Conservation (phyloP, 2,329 filamentous ascomycete genomes). For the Fusarium domesticum region DNA sequence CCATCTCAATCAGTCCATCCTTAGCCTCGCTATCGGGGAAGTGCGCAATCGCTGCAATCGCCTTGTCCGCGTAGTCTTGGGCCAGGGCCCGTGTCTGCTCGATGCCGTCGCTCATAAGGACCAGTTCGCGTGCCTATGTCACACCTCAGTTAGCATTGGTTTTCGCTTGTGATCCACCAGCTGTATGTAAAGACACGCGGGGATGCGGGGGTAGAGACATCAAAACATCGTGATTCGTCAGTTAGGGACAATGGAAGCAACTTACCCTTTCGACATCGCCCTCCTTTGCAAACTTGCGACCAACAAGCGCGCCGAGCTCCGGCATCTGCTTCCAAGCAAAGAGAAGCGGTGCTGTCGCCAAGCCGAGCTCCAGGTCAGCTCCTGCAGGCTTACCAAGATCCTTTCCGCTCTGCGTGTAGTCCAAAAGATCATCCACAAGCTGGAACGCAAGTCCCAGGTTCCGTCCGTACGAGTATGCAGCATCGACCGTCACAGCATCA, state of each 20-base stretch:
- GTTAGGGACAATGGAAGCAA: conserved; percentile 15
- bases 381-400: conserved; percentile 94
- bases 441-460: conserved; percentile 95
- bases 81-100: conserved; percentile 89
- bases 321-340: conserved; percentile 93
- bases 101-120: conserved; percentile 79
- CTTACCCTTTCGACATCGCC: conserved; percentile 83
- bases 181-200: not conserved
- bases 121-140: conserved; percentile 76
- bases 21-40: conserved; percentile 97
- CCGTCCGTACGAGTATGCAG: conserved; percentile 87
- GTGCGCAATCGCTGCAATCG: conserved; percentile 73
- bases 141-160: conserved; percentile 22
- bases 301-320: conserved; percentile 82
- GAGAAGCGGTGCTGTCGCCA: conserved; percentile 88
- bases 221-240: conserved; percentile 17
- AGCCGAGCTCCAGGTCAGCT: conserved; percentile 86
- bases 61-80: conserved; percentile 85
- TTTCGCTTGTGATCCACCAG: conserved; percentile 2
- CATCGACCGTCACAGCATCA: conserved; percentile 76
- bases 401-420: conserved; percentile 82
- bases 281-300: conserved; percentile 79
- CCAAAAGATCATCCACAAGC: conserved; percentile 95
- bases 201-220: not conserved
- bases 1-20: conserved; percentile 88